Evolutionary conservation across 768 basidiomycete genomes (phyloP).

Genomic region (Coprinopsis marcescibilis): DNA sequence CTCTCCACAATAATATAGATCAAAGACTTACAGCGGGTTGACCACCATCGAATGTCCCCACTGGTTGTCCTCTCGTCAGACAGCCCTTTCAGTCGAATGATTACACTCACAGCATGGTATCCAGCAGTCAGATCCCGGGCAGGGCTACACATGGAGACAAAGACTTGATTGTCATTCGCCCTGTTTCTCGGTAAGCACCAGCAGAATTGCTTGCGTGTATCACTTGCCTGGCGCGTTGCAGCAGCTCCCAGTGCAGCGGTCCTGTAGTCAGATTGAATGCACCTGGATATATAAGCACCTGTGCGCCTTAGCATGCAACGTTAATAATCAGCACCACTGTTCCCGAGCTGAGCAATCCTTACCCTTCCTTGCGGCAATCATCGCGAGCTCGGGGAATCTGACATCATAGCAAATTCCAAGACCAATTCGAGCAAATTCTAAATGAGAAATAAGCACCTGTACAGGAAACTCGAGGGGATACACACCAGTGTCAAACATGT

Average conservation of each 20-base stretch:
- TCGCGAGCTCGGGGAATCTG: slow-evolving; percentile 89
- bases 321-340: background rate
- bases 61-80: slow-evolving; percentile 29
- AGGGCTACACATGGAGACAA: slow-evolving; percentile 91
- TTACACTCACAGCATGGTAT: slow-evolving; percentile 76
- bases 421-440: slow-evolving; percentile 96
- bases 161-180: slow-evolving; percentile 97
- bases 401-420: slow-evolving; percentile 97
- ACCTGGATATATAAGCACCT: slow-evolving; percentile 85
- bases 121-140: slow-evolving; percentile 76
- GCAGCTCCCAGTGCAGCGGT: slow-evolving; percentile 91
- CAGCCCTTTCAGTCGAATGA: background rate
- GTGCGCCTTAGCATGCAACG: slow-evolving; percentile 51
- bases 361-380: slow-evolving; percentile 87
- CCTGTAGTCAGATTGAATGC: slow-evolving; percentile 97
- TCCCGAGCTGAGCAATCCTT: slow-evolving; percentile 11
- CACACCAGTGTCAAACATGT: slow-evolving; percentile 86
- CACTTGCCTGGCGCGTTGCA: slow-evolving; percentile 76
- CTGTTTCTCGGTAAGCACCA: slow-evolving; percentile 32
- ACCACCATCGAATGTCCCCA: slow-evolving; percentile 90
- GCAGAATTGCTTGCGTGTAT: background rate
- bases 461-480: background rate
- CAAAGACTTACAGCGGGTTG: slow-evolving; percentile 71
- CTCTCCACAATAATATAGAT: slow-evolving; percentile 7
- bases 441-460: background rate